These are phyloP conservation scores for Entomortierella beljakovae DNA, from an alignment of 192 early-diverging fungal species.

Conservation along the genomic window DNA sequence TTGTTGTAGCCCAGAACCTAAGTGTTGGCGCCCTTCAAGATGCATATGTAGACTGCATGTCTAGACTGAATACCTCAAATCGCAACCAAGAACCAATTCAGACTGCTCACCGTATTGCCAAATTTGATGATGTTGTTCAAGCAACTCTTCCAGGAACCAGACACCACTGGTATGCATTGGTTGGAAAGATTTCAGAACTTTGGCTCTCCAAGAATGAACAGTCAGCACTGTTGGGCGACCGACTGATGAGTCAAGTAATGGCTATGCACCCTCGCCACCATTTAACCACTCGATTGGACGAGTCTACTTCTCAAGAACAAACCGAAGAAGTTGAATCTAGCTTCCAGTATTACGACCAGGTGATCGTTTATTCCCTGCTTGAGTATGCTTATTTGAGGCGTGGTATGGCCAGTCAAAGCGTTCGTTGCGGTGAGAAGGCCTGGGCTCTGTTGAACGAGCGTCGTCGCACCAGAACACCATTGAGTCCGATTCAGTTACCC, in stretches of 20 bases:
- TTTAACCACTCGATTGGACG: slow-evolving; percentile 7
- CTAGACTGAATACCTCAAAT: slow-evolving; percentile 24
- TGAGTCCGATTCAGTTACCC: neutral
- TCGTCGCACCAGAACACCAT: slow-evolving; percentile 30
- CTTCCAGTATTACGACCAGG: slow-evolving; percentile 52
- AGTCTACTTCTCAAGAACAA: neutral
- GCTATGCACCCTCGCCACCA: slow-evolving; percentile 52
- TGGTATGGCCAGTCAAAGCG: slow-evolving; percentile 39
- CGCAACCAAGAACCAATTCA: slow-evolving; percentile 9
- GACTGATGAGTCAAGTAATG: slow-evolving; percentile 49
- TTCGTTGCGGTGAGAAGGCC: slow-evolving; percentile 51
- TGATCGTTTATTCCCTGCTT: slow-evolving; percentile 48
- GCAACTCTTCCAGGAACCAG: slow-evolving; percentile 42
- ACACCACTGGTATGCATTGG: slow-evolving; percentile 53
- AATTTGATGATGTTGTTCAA: slow-evolving; percentile 46
- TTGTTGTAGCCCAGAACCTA: slow-evolving; percentile 46
- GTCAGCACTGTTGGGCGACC: slow-evolving; percentile 36
- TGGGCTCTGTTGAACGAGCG: slow-evolving; percentile 49
- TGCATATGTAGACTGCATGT: slow-evolving; percentile 49
- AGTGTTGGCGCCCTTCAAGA: slow-evolving; percentile 41
- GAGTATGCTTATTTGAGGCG: slow-evolving; percentile 52
- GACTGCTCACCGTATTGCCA: neutral
- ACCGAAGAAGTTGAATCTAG: slow-evolving; percentile 24
- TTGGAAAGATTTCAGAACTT: slow-evolving; percentile 53
- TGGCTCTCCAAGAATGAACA: slow-evolving; percentile 44